These are phyloP conservation scores for Backusella liffmaniae DNA, from an alignment of 192 early-diverging fungal genomes.

Conservation along the genomic window DNA sequence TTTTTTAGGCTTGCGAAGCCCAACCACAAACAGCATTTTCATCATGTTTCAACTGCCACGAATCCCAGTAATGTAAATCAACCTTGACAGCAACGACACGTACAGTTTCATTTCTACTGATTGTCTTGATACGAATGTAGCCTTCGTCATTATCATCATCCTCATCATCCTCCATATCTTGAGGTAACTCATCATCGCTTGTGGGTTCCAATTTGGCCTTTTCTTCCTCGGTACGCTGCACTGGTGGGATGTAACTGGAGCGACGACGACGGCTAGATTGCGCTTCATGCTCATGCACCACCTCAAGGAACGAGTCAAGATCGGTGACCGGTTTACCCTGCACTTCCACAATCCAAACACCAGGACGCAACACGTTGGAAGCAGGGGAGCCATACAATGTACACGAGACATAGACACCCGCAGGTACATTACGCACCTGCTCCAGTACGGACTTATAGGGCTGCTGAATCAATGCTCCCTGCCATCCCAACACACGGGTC, in stretches of 20 bases:
- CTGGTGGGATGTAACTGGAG: constrained; percentile 40
- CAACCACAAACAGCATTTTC: constrained; percentile 48
- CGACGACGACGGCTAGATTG: constrained; percentile 39
- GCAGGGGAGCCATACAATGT: constrained; percentile 66
- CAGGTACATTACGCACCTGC: constrained; percentile 61
- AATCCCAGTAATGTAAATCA: constrained; percentile 76
- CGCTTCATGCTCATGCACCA: constrained; percentile 47
- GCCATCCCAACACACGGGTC: constrained; percentile 76
- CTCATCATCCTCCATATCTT: constrained; percentile 29
- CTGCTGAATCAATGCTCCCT: constrained; percentile 76
- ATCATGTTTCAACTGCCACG: constrained; percentile 62
- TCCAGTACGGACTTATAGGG: constrained; percentile 69
- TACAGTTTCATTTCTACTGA: constrained; percentile 52
- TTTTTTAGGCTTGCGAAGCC: constrained; percentile 28
- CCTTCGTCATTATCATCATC: constrained; percentile 54
- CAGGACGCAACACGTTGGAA: constrained; percentile 52
- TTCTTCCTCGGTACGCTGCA: constrained; percentile 17
- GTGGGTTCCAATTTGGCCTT: neutral
- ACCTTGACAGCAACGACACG: constrained; percentile 71
- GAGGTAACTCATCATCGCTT: constrained; percentile 15
- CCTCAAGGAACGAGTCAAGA: constrained; percentile 63
- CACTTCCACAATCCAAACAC: constrained; percentile 77
- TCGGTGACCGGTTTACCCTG: constrained; percentile 57
- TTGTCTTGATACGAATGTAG: constrained; percentile 58
- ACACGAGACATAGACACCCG: constrained; percentile 62